phyloP scores from a whole-genome alignment of 352 stramenopile species.

The Saprolegnia diclina region DNA sequence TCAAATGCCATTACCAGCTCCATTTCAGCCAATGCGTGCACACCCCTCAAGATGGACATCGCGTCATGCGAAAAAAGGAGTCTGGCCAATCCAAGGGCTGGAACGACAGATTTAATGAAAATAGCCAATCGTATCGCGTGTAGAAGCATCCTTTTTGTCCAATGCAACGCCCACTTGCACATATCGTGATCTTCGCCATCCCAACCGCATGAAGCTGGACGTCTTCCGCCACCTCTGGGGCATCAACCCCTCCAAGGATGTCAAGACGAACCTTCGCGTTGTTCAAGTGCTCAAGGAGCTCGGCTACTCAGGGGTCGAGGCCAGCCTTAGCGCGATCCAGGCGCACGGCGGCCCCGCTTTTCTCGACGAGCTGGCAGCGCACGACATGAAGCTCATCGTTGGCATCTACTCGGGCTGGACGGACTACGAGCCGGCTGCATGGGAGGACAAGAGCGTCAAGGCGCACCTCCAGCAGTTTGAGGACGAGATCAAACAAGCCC shows the following conservation, averaged over 20 bases:
- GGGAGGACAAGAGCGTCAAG: slow-evolving; percentile 34
- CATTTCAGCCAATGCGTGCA: not conserved
- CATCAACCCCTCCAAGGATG: not conserved
- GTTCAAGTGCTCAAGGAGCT: slow-evolving; percentile 15
- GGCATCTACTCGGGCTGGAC: slow-evolving; percentile 67
- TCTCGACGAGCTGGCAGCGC: slow-evolving; percentile 39
- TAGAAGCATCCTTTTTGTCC: slow-evolving; percentile 1
- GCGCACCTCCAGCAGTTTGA: slow-evolving; percentile 66
- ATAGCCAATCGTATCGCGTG: not conserved
- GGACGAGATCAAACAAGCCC: slow-evolving; percentile 23
- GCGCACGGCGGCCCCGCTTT: slow-evolving; percentile 41
- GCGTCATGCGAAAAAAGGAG: not conserved
- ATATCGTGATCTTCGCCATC: not conserved
- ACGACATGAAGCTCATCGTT: slow-evolving; percentile 54
- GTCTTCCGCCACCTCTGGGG: slow-evolving; percentile 26
- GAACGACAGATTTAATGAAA: not conserved
- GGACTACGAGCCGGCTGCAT: slow-evolving; percentile 45
- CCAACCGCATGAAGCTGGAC: slow-evolving; percentile 12
- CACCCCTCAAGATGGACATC: not conserved
- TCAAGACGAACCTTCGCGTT: slow-evolving; percentile 16
- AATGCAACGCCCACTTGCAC: not conserved
- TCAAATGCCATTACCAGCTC: not conserved
- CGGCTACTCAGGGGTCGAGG: slow-evolving; percentile 62
- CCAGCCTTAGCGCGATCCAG: slow-evolving; percentile 54
- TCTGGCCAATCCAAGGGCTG: not conserved